phyloP scores from a whole-genome alignment of 1,284 basidiomycete species.

The Amylostereum areolatum region DNA sequence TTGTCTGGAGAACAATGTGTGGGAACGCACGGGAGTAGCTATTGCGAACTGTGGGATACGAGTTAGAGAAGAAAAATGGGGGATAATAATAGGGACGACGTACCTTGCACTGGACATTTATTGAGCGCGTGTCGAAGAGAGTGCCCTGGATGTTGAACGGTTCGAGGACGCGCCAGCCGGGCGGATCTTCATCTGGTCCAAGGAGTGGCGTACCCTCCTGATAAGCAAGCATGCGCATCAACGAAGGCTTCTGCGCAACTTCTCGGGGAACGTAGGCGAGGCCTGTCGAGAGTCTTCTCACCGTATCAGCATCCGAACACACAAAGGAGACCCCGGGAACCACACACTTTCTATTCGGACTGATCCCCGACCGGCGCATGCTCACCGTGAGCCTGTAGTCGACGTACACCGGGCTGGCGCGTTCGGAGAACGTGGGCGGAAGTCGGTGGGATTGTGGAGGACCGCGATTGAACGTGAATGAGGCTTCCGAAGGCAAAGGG shows the following conservation, averaged over 20 bases:
- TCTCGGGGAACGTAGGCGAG: slow-evolving; percentile 37
- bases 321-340: neutral
- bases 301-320: neutral
- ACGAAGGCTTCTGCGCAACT: slow-evolving; percentile 38
- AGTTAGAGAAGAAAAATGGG: neutral
- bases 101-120: slow-evolving; percentile 35
- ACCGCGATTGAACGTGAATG: neutral
- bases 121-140: slow-evolving; percentile 34
- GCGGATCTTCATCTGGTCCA: slow-evolving; percentile 40
- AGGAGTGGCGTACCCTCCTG: slow-evolving; percentile 31
- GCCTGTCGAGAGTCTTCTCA: slow-evolving; percentile 19
- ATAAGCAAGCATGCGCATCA: slow-evolving; percentile 40
- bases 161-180: slow-evolving; percentile 41
- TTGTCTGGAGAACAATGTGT: neutral
- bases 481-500: slow-evolving; percentile 22
- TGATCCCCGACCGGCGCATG: slow-evolving; percentile 10
- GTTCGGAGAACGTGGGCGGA: slow-evolving; percentile 32
- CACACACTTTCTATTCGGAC: neutral
- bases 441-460: slow-evolving; percentile 21
- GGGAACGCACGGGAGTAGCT: slow-evolving; percentile 40
- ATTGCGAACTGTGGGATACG: slow-evolving; percentile 36
- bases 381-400: slow-evolving; percentile 32
- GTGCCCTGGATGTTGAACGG: slow-evolving; percentile 33
- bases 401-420: slow-evolving; percentile 31
- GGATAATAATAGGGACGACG: slow-evolving; percentile 14